Base-by-base conservation (phyloP, 345 rosid genomes). In the Cardamine chenopodiifolia region DNA sequence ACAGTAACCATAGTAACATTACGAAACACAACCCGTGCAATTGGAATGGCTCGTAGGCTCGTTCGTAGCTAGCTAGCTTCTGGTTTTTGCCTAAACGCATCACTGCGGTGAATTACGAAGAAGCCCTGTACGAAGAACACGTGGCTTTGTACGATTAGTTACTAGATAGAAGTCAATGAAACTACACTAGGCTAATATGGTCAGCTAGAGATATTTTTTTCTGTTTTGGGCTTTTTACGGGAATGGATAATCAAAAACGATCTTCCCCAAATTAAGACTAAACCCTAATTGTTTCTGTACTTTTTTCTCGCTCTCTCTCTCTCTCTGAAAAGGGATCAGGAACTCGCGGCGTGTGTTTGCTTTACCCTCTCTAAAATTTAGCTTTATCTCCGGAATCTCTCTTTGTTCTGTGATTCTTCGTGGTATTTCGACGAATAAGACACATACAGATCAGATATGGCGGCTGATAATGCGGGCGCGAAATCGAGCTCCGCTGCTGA, bases 401-500 rank as follows among this genome's bases (percentile, higher is more conserved):
- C 71, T 56, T 37, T 54, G 23, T 20, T 20, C 71, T 68, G 70
- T 68, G 70, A 20, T 57, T 68, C 40, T 42, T 70, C 13, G 40
- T 39, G 39, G 34, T 67, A 3, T 48, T 48, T 19, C 68, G 55
- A 50, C 63, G 70, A 50, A 66, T 72, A 70, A 69, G 81, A 60
- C 23, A 40, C 15, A 71, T 72, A 78, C 15, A 66, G 77, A 78
- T 71, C 76, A 49, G 77, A 59, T 71, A 90, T 89, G 96, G 86
- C 90, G 72, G 77, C 91, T 49, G 95, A 87, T 60, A 85, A 62
- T 64, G 66, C 85, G 31, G 80, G 83, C 65, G 75, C 89, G 58
- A 84, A 86, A 79, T 81, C 95, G 76, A 78, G 87, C 71, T 82
- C 92, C 62, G 78, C 91, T 66, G 94, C 92, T 37, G 98, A 93